Evolutionary conservation across 1,284 basidiomycete species (phyloP), one percentile per base, ranked within the genome.

Genomic region (Lentinus polychrous): DNA sequence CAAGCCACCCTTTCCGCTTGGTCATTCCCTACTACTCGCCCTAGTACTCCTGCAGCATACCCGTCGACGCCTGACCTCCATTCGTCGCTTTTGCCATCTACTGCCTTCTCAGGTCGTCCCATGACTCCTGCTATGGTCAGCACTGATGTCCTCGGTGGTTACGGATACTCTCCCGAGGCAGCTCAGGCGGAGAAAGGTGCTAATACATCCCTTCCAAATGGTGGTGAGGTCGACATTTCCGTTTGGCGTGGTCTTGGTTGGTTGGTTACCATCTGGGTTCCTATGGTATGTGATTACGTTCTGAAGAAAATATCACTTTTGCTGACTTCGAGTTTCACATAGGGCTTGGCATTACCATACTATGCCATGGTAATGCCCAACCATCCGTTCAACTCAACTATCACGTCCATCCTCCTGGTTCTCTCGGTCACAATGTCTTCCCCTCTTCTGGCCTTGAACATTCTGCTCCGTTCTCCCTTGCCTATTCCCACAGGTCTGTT

Each of bases 401-500:
- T 64, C 2, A 58, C 71, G 0, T 69, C 76, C 2, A 61, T 81
- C 45, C 59, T 84, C 46, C 69, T 86, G 27, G 65, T 76, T 23
- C 62, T 86, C 20, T 83, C 83, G 4, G 66, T 85, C 31, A 81
- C 81, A 6, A 55, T 82, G 14, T 83, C 82, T 5, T 78, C 82
- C 6, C 84, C 84, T 2, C 65, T 86, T 2, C 59, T 86, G 53
- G 78, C 77, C 12, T 56, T 82, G 46, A 83, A 78, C 58, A 67
- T 84, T 20, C 52, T 84, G 33, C 66, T 79, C 53, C 72, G 73
- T 24, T 77, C 75, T 10, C 79, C 81, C 0, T 65, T 86, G 43
- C 83, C 82, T 7, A 78, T 86, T 50, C 81, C 82, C 2, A 68
- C 73, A 44, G 78, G 75, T 15, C 67, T 85, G 27, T 86, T 85